These are phyloP conservation scores for Berkeleyomyces basicola DNA, from an alignment of 2,329 filamentous ascomycete genomes.

Conservation along the genomic window DNA sequence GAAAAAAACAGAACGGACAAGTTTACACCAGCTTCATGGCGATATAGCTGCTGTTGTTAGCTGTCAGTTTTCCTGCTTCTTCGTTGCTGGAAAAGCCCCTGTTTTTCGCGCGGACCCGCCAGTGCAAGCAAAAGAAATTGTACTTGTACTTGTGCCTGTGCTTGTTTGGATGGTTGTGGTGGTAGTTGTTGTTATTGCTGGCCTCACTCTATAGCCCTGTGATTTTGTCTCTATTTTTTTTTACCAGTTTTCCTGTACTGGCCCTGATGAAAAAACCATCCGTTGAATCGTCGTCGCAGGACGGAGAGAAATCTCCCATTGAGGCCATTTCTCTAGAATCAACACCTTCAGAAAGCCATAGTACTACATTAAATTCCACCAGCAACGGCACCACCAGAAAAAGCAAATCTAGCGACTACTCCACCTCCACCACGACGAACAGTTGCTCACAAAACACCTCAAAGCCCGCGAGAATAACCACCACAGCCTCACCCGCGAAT, in stretches of 20 bases:
- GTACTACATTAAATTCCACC: neutral
- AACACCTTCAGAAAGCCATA: neutral
- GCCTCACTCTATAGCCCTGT: neutral
- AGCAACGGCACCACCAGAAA: neutral
- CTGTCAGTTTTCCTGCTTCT: neutral
- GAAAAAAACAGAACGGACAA: neutral
- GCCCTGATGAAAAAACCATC: constrained; percentile 11
- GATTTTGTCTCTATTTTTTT: neutral
- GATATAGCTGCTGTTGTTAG: neutral
- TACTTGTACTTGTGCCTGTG: neutral
- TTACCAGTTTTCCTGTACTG: neutral
- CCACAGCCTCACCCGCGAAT: neutral
- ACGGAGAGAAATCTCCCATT: constrained; percentile 8
- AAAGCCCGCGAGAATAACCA: neutral
- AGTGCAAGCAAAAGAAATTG: neutral
- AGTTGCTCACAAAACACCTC: neutral
- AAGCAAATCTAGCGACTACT: neutral
- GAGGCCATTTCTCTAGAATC: constrained; percentile 2
- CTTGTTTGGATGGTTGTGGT: neutral
- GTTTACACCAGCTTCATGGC: neutral
- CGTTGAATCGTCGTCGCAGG: constrained; percentile 9
- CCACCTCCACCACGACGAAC: neutral
- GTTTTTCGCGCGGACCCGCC: neutral
- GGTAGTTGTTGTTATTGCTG: neutral
- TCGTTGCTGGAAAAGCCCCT: neutral